phyloP scores from a whole-genome alignment of 2,329 filamentous ascomycete species.

The Nothophoma quercina region DNA sequence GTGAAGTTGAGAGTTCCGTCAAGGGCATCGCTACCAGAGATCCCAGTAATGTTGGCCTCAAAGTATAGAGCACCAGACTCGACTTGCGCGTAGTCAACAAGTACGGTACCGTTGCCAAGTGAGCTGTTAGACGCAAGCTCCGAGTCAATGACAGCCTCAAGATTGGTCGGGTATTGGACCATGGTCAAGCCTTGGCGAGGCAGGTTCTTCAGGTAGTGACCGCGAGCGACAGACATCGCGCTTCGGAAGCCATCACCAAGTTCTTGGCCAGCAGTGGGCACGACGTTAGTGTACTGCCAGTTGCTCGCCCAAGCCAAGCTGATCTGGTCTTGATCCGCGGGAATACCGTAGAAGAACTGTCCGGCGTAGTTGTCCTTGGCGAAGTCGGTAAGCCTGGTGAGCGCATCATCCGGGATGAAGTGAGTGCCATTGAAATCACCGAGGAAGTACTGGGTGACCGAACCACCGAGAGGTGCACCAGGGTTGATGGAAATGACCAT shows the following conservation, averaged over 20 bases:
- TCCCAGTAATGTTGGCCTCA: constrained; percentile 60
- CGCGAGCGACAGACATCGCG: constrained; percentile 61
- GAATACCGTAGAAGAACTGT: constrained; percentile 59
- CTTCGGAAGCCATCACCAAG: constrained; percentile 56
- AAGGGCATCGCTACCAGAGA: constrained; percentile 43
- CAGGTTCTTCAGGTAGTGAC: constrained; percentile 60
- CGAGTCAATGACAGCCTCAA: constrained; percentile 56
- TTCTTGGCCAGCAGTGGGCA: constrained; percentile 62
- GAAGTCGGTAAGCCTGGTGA: constrained; percentile 56
- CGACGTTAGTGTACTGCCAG: constrained; percentile 64
- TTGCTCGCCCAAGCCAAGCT: constrained; percentile 66
- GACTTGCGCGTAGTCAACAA: constrained; percentile 60
- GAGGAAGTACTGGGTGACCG: constrained; percentile 63
- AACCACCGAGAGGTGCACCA: constrained; percentile 64
- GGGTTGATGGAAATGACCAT: constrained; percentile 65
- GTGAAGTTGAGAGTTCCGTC: constrained; percentile 60
- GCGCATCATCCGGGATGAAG: constrained; percentile 57
- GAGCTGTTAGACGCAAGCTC: constrained; percentile 53
- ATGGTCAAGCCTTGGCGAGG: constrained; percentile 62
- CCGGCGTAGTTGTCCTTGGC: constrained; percentile 64
- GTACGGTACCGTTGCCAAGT: constrained; percentile 58
- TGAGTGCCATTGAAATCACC: constrained; percentile 71
- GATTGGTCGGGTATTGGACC: constrained; percentile 59
- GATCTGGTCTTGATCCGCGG: constrained; percentile 54
- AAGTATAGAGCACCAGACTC: constrained; percentile 63